Conservation (phyloP, 148 eudicot species). For the Polygonum maritimum region DNA sequence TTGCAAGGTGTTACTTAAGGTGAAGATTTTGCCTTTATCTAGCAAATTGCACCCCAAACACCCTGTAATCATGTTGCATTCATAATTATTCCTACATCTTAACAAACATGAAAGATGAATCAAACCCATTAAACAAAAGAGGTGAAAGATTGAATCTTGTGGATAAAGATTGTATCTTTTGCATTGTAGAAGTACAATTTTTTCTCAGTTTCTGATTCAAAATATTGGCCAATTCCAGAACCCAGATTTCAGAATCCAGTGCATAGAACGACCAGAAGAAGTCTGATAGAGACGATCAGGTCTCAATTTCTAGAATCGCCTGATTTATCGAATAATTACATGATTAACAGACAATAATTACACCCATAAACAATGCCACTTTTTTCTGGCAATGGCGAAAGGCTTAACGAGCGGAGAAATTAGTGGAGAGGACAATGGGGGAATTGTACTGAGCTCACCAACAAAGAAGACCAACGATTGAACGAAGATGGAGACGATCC, state of each 20-base stretch:
- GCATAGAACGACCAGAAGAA: background rate
- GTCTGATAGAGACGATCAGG: background rate
- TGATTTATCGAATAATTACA: too few relatives aligned
- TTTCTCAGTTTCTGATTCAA: background rate
- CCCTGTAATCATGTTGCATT: background rate
- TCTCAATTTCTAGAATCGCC: too few relatives aligned
- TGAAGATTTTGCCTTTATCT: background rate
- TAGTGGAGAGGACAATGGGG: background rate
- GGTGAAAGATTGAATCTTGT: too few relatives aligned
- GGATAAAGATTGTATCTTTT: background rate
- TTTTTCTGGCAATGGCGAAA: too few relatives aligned
- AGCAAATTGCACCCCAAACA: background rate
- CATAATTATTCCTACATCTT: too few relatives aligned
- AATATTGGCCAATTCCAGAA: too few relatives aligned
- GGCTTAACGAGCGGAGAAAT: background rate
- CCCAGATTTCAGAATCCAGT: too few relatives aligned
- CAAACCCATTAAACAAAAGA: too few relatives aligned
- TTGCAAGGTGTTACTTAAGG: background rate
- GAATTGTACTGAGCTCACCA: background rate
- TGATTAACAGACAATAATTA: too few relatives aligned
- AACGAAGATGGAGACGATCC: slow-evolving; percentile 10
- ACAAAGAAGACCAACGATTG: background rate
- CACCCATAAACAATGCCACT: too few relatives aligned
- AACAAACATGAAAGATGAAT: too few relatives aligned
- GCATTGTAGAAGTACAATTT: too few relatives aligned